Evolutionary conservation across 164 flowering plant genomes (phyloP).

Genomic region (Liquidambar formosana): DNA sequence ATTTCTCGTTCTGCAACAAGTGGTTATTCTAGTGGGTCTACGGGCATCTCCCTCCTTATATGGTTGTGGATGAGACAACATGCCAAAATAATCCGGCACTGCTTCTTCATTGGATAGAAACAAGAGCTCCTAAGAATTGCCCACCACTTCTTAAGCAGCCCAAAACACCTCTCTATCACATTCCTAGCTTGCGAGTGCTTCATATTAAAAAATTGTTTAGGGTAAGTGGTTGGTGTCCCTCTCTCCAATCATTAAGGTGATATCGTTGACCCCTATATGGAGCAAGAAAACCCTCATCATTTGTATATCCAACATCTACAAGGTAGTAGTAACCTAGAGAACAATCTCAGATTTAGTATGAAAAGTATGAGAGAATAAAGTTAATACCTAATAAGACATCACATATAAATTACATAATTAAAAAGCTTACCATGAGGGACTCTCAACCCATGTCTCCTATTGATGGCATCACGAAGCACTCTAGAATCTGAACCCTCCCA

Average conservation of each 20-base stretch:
- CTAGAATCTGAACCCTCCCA: conserved; percentile 11
- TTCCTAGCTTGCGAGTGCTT: conserved; percentile 10
- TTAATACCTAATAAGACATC: not conserved
- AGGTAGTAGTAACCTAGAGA: conserved; percentile 16
- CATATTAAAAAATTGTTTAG: conserved; percentile 11
- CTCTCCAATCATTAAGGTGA: conserved; percentile 8
- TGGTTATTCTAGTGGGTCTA: too few species aligned
- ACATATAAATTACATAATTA: not conserved
- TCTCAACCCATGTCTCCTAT: not conserved
- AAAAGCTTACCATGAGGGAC: not conserved
- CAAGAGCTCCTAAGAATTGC: conserved; percentile 6
- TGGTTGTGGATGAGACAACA: too few species aligned
- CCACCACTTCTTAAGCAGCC: conserved; percentile 9
- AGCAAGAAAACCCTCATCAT: conserved; percentile 8
- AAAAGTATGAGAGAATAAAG: conserved; percentile 7
- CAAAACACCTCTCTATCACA: conserved; percentile 15
- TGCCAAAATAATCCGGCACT: too few species aligned
- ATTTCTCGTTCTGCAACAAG: too few species aligned
- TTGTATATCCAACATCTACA: conserved; percentile 12
- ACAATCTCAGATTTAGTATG: not conserved
- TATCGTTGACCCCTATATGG: conserved; percentile 12
- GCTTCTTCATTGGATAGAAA: not conserved
- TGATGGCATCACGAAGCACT: not conserved
- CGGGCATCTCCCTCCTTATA: too few species aligned
- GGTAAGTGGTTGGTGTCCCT: conserved; percentile 6